Evolutionary conservation across 495 filamentous ascomycete genomes (phyloP).

Genomic region (Penicillium nucicola): DNA sequence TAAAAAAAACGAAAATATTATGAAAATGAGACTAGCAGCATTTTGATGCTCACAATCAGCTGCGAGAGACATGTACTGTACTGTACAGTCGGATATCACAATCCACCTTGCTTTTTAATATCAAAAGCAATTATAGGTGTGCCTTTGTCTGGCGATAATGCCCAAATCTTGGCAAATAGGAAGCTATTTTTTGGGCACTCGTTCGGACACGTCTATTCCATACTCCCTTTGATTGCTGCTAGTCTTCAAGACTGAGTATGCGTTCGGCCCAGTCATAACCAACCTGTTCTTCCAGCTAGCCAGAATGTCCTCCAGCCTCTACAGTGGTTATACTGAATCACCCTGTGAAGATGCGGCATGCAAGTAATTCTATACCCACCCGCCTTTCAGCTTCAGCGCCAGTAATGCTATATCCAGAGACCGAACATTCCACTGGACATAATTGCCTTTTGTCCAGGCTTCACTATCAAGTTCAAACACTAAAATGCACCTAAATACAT

Average conservation of each 20-base stretch:
- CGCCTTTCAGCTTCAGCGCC: no score
- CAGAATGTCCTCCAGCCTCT: slow-evolving; percentile 29
- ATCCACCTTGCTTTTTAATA: no score
- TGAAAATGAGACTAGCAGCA: no score
- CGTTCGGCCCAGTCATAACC: slow-evolving; percentile 36
- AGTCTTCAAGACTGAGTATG: slow-evolving; percentile 27
- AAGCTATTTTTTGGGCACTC: no score
- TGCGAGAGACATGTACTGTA: no score
- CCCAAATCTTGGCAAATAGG: no score
- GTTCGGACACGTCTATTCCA: no score
- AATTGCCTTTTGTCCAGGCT: slow-evolving; percentile 11
- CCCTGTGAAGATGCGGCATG: slow-evolving; percentile 36
- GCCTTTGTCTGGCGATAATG: no score
- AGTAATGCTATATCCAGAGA: slow-evolving; percentile 43
- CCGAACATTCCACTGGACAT: slow-evolving; percentile 37
- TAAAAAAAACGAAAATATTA: no score
- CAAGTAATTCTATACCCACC: slow-evolving; percentile 43
- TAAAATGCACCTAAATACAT: slow-evolving; percentile 37
- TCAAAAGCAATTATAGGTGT: no score
- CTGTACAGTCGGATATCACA: no score
- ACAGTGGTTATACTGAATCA: slow-evolving; percentile 20
- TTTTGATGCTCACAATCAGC: no score
- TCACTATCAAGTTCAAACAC: slow-evolving; percentile 20
- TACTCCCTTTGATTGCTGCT: slow-evolving; percentile 29
- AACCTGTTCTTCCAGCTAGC: slow-evolving; percentile 26